Conservation (phyloP, 2,329 filamentous ascomycete species). For the Incumbomyces delicatus region DNA sequence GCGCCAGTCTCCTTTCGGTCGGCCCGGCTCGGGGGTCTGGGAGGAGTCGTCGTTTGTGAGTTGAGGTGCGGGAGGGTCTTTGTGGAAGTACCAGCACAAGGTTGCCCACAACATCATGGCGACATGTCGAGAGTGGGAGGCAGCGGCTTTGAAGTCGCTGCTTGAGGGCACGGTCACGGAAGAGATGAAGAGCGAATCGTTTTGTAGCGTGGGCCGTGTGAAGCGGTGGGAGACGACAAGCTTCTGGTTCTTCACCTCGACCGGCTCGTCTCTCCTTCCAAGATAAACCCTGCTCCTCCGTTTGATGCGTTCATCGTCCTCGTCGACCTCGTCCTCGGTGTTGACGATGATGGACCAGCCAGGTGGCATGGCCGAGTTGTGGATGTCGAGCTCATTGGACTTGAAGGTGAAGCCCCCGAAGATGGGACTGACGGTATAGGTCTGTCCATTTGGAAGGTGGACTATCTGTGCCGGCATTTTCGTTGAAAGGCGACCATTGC, state of each 20-base stretch:
- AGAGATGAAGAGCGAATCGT: slow-evolving; percentile 82
- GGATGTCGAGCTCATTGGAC: slow-evolving; percentile 60
- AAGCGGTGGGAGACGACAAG: slow-evolving; percentile 46
- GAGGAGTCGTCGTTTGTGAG: slow-evolving; percentile 54
- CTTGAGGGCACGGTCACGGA: slow-evolving; percentile 77
- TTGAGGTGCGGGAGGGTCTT: slow-evolving; percentile 58
- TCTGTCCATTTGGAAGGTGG: slow-evolving; percentile 75
- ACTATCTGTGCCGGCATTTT: slow-evolving; percentile 14
- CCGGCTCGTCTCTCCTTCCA: slow-evolving; percentile 1
- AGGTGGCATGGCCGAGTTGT: slow-evolving; percentile 63
- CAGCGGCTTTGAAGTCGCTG: slow-evolving; percentile 67
- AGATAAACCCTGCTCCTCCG: slow-evolving; percentile 14
- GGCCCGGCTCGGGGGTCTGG: slow-evolving; percentile 57
- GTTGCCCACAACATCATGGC: slow-evolving; percentile 96
- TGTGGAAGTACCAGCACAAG: slow-evolving; percentile 96
- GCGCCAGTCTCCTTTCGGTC: slow-evolving; percentile 75
- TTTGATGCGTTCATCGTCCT: slow-evolving; percentile 13
- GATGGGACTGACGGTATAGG: slow-evolving; percentile 61
- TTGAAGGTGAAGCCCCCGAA: slow-evolving; percentile 92
- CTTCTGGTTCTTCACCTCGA: slow-evolving; percentile 5
- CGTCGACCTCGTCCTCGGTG: slow-evolving; percentile 46
- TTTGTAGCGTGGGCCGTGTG: slow-evolving; percentile 61
- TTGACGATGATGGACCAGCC: slow-evolving; percentile 87
- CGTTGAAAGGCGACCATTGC: slow-evolving; percentile 1
- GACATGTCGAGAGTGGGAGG: slow-evolving; percentile 76